Base-by-base conservation (phyloP, 257 asterid species). In the Solanum medicagineum region DNA sequence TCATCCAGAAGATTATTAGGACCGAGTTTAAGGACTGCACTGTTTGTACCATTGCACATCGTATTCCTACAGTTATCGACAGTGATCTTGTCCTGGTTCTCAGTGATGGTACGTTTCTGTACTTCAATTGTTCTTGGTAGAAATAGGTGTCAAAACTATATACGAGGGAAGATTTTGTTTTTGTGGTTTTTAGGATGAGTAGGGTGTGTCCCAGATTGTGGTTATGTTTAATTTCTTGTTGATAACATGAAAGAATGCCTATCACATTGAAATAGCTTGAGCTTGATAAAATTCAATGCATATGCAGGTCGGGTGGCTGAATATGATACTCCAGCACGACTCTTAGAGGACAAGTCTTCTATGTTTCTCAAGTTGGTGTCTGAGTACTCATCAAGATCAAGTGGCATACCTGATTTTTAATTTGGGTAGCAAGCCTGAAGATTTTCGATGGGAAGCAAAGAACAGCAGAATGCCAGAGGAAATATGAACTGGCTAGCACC, bases 61-160 rank as follows among this genome's bases (percentile, higher is more conserved):
- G 99, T 56, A 95, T 96, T 51, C 99, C 99, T 26, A 96, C 99
- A 47, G 98, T 96, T 85, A 96, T 96, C 73, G 99, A 96, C 80
- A 95, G 99, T 51, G 99, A 95, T 87, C 91, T 95, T 62, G 99
- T 95, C 85, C 93, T 95, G 88, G 98, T 96, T 91, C 99, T 96
- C 89, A 95, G 98, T 88, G 99, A 96, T 80, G 99, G 99, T 94
- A 54, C 49, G 92, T 66, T 77, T 84, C 49, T 53, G 42, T 79
- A 6, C 14, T 51, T 77, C 62, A 51, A 11, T 49, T 79, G 65
- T 79, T 79, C 56, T n/a, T 7, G 57, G 57, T 73, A 20, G 81
- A 73, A 42, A 73, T 73, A 36, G 36, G 73, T 84, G 40, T 19
- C 13, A 13, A 53, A 26, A 12, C 20, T 59, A 40, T n/a, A 6